These are phyloP conservation scores for Ophiocytium majus DNA, from an alignment of 352 stramenopile genomes.

Conservation along the genomic window DNA sequence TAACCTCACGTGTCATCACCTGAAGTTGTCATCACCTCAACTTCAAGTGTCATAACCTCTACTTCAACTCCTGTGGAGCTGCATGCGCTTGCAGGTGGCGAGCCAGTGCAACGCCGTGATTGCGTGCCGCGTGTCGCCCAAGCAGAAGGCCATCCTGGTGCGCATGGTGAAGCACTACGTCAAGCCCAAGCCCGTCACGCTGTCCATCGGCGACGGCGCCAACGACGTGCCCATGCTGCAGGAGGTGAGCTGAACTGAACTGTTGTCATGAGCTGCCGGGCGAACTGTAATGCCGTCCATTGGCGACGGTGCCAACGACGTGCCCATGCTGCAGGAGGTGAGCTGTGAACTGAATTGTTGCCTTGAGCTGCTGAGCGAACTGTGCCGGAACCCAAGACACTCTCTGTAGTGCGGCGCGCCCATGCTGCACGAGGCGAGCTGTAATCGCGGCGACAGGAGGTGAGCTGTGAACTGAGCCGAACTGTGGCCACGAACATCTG, in stretches of 20 bases:
- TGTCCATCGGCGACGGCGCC: slow-evolving; percentile 75
- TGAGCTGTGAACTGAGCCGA: too few relatives aligned
- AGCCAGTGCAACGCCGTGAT: slow-evolving; percentile 87
- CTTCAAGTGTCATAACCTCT: too few relatives aligned
- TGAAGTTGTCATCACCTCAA: too few relatives aligned
- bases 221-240: slow-evolving; percentile 95
- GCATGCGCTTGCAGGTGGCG: too few relatives aligned
- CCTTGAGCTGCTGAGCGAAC: too few relatives aligned
- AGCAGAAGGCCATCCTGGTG: slow-evolving; percentile 96
- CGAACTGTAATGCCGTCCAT: slow-evolving; percentile 70
- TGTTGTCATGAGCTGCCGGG: too few relatives aligned
- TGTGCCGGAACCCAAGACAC: too few relatives aligned
- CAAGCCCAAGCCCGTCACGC: slow-evolving; percentile 64
- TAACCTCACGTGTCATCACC: too few relatives aligned
- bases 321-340: slow-evolving; percentile 84
- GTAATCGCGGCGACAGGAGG: not conserved
- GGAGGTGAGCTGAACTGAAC: slow-evolving; percentile 50
- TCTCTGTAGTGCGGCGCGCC: not conserved
- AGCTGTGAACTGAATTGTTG: too few relatives aligned
- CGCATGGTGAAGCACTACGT: slow-evolving; percentile 72
- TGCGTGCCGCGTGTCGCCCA: slow-evolving; percentile 92
- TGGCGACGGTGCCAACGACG: slow-evolving; percentile 88
- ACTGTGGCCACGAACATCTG: too few relatives aligned
- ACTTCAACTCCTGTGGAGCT: too few relatives aligned
- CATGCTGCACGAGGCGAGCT: not conserved